Evolutionary conservation across 2,329 filamentous ascomycete genomes (phyloP).

Genomic region (Ceratocystis papillata): DNA sequence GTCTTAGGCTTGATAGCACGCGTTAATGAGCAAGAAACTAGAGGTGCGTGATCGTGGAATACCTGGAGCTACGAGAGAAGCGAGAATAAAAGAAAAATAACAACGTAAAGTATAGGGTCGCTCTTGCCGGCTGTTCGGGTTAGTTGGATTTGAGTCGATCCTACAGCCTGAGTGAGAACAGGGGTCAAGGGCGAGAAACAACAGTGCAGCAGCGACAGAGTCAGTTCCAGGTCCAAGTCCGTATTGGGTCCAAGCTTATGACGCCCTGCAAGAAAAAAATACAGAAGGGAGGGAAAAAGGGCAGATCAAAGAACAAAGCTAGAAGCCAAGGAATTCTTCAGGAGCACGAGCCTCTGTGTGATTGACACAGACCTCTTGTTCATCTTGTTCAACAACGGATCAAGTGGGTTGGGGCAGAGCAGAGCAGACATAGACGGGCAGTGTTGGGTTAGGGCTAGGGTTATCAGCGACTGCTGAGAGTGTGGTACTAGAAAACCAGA

Average conservation of each 20-base stretch:
- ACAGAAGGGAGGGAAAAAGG: background rate
- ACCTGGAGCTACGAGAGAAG: no score
- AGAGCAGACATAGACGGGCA: background rate
- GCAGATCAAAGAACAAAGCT: conserved; percentile 1
- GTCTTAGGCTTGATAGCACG: no score
- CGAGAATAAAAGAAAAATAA: no score
- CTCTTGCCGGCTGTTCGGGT: background rate
- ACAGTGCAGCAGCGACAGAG: conserved; percentile 5
- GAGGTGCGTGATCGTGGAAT: no score
- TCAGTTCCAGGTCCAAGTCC: background rate
- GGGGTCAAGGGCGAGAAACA: conserved; percentile 1
- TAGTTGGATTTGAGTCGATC: background rate
- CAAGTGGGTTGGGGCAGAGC: no score
- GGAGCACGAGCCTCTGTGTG: background rate
- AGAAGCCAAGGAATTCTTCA: background rate
- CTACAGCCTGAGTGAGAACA: background rate
- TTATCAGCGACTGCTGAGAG: background rate
- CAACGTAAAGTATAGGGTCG: background rate
- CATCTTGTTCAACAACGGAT: background rate
- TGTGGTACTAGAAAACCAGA: background rate
- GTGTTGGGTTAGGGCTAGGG: background rate
- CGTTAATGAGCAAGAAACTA: no score
- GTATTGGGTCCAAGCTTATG: background rate
- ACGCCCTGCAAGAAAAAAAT: background rate
- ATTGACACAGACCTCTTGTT: conserved; percentile 4